Evolutionary conservation across 495 filamentous ascomycete genomes (phyloP), one percentile per base, ranked within the genome.

Genomic region (Rostrohypoxylon terebratum): DNA sequence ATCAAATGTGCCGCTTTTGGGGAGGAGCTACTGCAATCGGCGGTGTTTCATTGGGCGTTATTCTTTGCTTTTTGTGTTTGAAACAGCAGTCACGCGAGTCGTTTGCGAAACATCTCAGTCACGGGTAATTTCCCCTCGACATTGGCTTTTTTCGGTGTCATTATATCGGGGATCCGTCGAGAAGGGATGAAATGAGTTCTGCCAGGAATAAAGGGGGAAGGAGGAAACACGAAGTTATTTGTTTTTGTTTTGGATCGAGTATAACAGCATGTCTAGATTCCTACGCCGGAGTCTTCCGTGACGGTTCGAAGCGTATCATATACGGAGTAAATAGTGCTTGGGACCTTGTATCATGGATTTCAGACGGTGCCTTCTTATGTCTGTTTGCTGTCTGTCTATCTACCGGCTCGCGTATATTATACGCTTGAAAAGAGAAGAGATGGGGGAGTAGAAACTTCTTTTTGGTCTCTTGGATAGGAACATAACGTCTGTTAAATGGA

Each of bases 1-100:
- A 57, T 11, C 53, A 28, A 68, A 53, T 54, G 62, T 74, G 59
- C 67, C 54, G 63, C 63, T 71, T 68, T 68, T 68, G 68, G 68
- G 64, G 61, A 74, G 60, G 62, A 66, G 62, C 48, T 66, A 62
- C 72, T 61, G 54, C 74, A 58, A 63, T 58, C 59, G 68, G 38
- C 66, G 74, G 76, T 76, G 76, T 76, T 78, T 69, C 71, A 69
- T 74, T 78, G 55, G 76, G 76, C 74, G 76, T 78, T 78, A 44
- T 67, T 25, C 75, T 40, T 74, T 47, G 62, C 47, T 33, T 69
- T 69, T 71, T 34, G 45, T 71, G 63, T 76, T 54, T 69, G 65
- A 48, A 66, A 66, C 70, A 68, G 47, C 59, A 28, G 59, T 59
- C 57, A 61, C 55, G 25, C 44, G 42, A 45, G 62, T 59, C 25